Evolutionary conservation across 176 grass and related monocot genomes (phyloP).

Genomic region (Aegilops speltoides): DNA sequence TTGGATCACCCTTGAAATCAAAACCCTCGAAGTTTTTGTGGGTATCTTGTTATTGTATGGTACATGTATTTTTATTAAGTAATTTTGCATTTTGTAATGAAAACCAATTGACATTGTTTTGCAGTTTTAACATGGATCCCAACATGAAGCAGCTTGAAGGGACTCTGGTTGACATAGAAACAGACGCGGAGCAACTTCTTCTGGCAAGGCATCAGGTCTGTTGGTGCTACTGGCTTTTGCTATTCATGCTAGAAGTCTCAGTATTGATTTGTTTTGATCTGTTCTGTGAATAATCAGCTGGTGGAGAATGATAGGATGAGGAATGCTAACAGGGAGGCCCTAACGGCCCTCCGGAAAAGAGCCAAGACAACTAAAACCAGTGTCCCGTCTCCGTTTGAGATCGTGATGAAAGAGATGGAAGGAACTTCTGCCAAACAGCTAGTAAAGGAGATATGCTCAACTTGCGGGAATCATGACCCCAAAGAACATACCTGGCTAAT

Average conservation of each 20-base stretch:
- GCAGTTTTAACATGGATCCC: constrained; percentile 56
- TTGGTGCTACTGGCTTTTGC: not conserved
- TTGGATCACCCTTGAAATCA: not conserved
- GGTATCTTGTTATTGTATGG: not conserved
- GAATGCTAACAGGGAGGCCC: constrained; percentile 71
- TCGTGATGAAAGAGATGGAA: constrained; percentile 78
- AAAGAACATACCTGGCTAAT: constrained; percentile 72
- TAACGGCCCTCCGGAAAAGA: constrained; percentile 70
- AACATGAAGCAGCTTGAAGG: constrained; percentile 64
- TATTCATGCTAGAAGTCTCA: not conserved
- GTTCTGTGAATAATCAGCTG: constrained; percentile 40
- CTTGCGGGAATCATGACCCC: constrained; percentile 64
- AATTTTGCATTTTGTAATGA: not conserved
- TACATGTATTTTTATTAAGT: not conserved
- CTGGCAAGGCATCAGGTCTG: constrained; percentile 82
- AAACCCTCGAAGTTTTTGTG: not conserved
- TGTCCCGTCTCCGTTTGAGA: constrained; percentile 69
- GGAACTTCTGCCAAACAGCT: constrained; percentile 47
- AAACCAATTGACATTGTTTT: constrained; percentile 7
- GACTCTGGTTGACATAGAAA: constrained; percentile 64
- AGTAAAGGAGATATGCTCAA: constrained; percentile 75
- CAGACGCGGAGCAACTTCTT: constrained; percentile 69
- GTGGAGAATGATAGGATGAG: constrained; percentile 74
- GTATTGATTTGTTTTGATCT: not conserved
- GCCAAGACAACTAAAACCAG: constrained; percentile 79